phyloP scores from a whole-genome alignment of 257 asterid genomes.

The Ilex asprella region DNA sequence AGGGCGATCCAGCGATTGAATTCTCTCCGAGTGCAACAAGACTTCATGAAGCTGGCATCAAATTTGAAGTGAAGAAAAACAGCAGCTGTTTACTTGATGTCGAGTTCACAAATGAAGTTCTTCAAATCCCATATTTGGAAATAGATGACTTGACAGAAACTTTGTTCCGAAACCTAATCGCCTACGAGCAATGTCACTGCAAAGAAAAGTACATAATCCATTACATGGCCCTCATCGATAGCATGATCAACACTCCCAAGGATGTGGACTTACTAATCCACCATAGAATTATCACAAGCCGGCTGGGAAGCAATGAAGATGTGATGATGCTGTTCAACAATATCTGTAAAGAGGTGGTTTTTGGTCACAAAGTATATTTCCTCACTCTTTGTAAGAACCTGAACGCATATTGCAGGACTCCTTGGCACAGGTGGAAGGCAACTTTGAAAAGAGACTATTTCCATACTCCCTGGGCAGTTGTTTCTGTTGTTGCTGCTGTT shows the following conservation, averaged over 20 bases:
- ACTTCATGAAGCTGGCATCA: slow-evolving; percentile 10
- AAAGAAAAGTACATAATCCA: slow-evolving; percentile 1
- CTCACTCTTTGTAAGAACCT: too few species aligned
- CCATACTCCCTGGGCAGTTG: slow-evolving; percentile 7
- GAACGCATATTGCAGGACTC: too few species aligned
- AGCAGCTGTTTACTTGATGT: background rate
- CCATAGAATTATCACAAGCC: slow-evolving; percentile 4
- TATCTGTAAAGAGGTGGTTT: background rate
- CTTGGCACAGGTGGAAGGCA: background rate
- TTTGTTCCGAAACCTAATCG: slow-evolving; percentile 9
- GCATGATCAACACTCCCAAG: background rate
- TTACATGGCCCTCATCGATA: slow-evolving; percentile 6
- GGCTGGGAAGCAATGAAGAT: slow-evolving; percentile 8
- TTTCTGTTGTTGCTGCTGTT: slow-evolving; percentile 7
- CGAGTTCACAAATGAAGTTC: slow-evolving; percentile 1
- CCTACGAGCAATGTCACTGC: slow-evolving; percentile 7
- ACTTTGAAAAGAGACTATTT: slow-evolving; percentile 2
- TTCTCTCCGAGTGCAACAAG: background rate
- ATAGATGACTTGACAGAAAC: slow-evolving; percentile 9
- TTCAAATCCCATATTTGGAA: slow-evolving; percentile 6
- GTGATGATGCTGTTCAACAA: slow-evolving; percentile 10
- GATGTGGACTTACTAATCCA: slow-evolving; percentile 5
- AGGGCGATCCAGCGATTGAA: slow-evolving; percentile 2
- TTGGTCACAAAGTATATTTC: too few species aligned
- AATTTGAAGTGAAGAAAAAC: background rate